Evolutionary conservation across 352 stramenopile species (phyloP), one percentile per base, ranked within the genome.

Genomic region (Pythium biforme): DNA sequence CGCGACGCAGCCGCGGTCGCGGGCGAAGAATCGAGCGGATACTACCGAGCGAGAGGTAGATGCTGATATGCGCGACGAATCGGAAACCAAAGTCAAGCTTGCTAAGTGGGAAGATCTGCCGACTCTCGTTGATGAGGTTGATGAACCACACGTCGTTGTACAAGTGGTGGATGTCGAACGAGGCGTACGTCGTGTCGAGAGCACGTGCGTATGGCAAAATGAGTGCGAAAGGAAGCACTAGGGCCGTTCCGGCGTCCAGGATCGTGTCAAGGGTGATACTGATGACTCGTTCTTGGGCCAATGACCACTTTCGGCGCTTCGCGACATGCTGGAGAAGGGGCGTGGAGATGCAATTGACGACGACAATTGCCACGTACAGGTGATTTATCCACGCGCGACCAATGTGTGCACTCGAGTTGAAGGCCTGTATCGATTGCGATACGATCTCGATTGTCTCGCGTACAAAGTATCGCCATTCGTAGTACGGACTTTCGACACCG

Each of bases 401-500:
- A 10, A 25, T 57, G 4, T 62, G 22, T 14, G 27, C 22, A 31
- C 68, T 72, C 1, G 51, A 68, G 15, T 48, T 48, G 22, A 59
- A 39, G 10, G 59, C 63, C 53, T 72, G 59, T 19, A 59, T 49
- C 1, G 50, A 50, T 25, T 74, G 57, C 11, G 54, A 48, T 0
- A 62, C 55, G 29, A 69, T 57, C 52, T 72, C 63, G 19, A 58
- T 15, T 1, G 45, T 20, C 34, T 74, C 67, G 26, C 47, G 56
- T 17, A 46, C 17, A 0, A 68, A 50, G 23, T 81, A 86, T 0
- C 68, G 49, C 9, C 22, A 40, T 22, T 67, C 45, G 43, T 67
- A 81, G 31, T 62, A 56, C 17, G 70, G 56, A 58, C 57, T 78
- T 14, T 76, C 66, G n/a, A 78, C 53, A 6, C 68, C 69, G 17